A percentile compares a stretch with the other conserved stretches of the same genome.
These are phyloP conservation scores for Astraeus odoratus DNA, from an alignment of 768 basidiomycete species.

Conservation along the genomic window DNA sequence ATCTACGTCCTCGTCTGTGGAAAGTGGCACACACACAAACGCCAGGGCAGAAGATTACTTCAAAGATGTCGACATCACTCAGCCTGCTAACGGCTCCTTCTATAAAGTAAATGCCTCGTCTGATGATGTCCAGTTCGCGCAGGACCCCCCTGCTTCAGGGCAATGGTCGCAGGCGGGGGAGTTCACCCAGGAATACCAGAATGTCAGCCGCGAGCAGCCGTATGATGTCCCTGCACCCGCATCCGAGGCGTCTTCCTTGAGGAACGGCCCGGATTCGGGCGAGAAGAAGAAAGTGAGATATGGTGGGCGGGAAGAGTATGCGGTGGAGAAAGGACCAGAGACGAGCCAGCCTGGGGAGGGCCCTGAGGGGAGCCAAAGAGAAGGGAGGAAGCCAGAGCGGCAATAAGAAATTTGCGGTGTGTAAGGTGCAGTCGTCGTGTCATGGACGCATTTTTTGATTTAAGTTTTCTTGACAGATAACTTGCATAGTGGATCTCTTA, in stretches of 20 bases:
- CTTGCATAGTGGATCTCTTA: too few species aligned
- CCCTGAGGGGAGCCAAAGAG: slow-evolving; percentile 31
- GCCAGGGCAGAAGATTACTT: slow-evolving; percentile 40
- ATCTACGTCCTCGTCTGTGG: too few species aligned
- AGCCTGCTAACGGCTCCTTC: slow-evolving; percentile 33
- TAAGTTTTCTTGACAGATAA: too few species aligned
- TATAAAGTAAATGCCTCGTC: slow-evolving; percentile 42
- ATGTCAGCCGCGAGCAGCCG: slow-evolving; percentile 19
- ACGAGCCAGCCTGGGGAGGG: slow-evolving; percentile 29
- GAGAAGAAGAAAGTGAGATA: slow-evolving; percentile 14
- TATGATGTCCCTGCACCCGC: slow-evolving; percentile 13
- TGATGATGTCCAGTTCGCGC: slow-evolving; percentile 39
- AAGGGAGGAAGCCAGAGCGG: slow-evolving; percentile 31
- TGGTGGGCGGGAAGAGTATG: slow-evolving; percentile 13
- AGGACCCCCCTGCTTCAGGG: slow-evolving; percentile 40
- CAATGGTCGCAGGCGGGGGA: slow-evolving; percentile 37
- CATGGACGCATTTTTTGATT: too few species aligned
- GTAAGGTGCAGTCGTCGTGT: too few species aligned
- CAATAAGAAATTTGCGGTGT: too few species aligned
- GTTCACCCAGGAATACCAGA: slow-evolving; percentile 25
- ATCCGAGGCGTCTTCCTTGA: background rate
- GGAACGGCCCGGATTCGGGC: background rate
- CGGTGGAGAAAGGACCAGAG: slow-evolving; percentile 25
- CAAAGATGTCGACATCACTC: slow-evolving; percentile 41
- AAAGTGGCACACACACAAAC: too few species aligned